phyloP scores from a whole-genome alignment of 768 basidiomycete genomes.

The Dentipellis sp. region DNA sequence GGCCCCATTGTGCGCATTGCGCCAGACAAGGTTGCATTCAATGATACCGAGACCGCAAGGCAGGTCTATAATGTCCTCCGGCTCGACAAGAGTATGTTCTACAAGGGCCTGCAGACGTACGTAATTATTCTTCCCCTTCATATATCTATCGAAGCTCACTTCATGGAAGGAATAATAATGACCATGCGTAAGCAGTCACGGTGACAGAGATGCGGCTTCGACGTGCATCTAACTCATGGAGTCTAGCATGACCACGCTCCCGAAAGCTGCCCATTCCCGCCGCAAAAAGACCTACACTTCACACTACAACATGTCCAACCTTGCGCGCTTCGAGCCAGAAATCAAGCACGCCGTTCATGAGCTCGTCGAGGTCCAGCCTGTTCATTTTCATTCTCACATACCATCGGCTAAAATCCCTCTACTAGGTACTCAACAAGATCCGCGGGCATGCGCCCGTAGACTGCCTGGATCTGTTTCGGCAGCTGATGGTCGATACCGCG shows the following conservation, averaged over 20 bases:
- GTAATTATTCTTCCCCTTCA: conserved; percentile 20
- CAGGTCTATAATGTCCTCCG: conserved; percentile 69
- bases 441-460: conserved; percentile 47
- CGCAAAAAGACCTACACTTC: conserved; percentile 70
- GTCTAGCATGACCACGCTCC: conserved; percentile 70
- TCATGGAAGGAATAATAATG: conserved; percentile 60
- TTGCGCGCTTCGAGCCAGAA: conserved; percentile 63
- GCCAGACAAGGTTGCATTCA: conserved; percentile 72
- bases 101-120: conserved; percentile 74
- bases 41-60: conserved; percentile 58
- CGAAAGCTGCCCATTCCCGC: conserved; percentile 57
- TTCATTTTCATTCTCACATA: conserved; percentile 4
- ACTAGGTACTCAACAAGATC: conserved; percentile 49
- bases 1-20: conserved; percentile 70
- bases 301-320: conserved; percentile 58
- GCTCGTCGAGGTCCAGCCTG: conserved; percentile 43
- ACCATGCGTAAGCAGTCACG: conserved; percentile 55
- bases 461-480: conserved; percentile 64
- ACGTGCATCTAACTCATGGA: conserved; percentile 2
- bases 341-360: conserved; percentile 53
- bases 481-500: conserved; percentile 69
- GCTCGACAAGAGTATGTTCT: conserved; percentile 74
- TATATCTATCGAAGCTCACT: conserved; percentile 15
- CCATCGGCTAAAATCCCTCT: neutral
- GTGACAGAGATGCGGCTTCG: conserved; percentile 28